Evolutionary conservation across 164 flowering plant genomes (phyloP), one percentile per base, ranked within the genome.

Genomic region (Liquidambar formosana): DNA sequence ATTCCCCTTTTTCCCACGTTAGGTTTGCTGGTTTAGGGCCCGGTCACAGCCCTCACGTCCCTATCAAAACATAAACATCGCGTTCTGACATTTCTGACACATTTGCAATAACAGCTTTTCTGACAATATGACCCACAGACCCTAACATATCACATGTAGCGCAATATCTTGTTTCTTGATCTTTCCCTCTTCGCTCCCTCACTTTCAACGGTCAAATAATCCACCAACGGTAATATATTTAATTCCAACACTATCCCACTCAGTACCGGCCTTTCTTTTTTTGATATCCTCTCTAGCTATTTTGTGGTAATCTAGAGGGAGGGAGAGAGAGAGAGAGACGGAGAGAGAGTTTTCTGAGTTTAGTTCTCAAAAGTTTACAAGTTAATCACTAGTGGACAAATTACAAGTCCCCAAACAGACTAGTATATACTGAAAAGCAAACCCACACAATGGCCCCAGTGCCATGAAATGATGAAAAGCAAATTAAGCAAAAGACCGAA

Each of bases 401-500:
- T 44, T 64, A 25, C 76, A 66, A 72, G 74, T 75, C 54, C 81
- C 79, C 67, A 79, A 63, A 68, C 59, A 67, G 47, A 51, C 38
- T 67, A 22, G 1, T 13, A 56, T 63, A 57, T 26, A 11, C 52
- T 10, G 51, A 38, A n/a, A n/a, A n/a, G n/a, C n/a, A n/a, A n/a
- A n/a, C n/a, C n/a, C n/a, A n/a, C n/a, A n/a, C n/a, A n/a, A n/a
- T n/a, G n/a, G n/a, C n/a, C n/a, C n/a, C n/a, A n/a, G n/a, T n/a
- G n/a, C n/a, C n/a, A n/a, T n/a, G n/a, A n/a, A n/a, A n/a, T n/a
- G n/a, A n/a, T n/a, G n/a, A n/a, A n/a, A n/a, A n/a, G n/a, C n/a
- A n/a, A n/a, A n/a, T n/a, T 33, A 33, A 33, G 41, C 41, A 33
- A 33, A 2, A 33, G 41, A 33, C 41, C 41, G 41, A n/a, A n/a